Conservation (phyloP, 2,329 filamentous ascomycete genomes). For the Exophiala calicioides region DNA sequence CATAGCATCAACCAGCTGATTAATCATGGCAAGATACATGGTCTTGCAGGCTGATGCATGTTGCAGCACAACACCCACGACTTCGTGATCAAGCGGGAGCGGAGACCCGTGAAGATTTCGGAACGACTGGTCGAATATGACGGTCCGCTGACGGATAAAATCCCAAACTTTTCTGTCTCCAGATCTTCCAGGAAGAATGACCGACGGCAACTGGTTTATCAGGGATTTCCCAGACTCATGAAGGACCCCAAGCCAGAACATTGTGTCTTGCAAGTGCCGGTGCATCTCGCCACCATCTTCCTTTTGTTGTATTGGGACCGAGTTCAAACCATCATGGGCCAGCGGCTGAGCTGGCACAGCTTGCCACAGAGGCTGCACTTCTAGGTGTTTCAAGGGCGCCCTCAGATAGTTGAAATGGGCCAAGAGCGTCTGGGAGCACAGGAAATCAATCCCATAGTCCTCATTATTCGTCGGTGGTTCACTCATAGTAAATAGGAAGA, state of each 20-base stretch:
- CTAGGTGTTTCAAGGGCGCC: neutral
- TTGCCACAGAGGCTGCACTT: neutral
- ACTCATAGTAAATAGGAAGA: conserved; percentile 4
- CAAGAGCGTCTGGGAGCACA: conserved; percentile 10
- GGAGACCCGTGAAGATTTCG: conserved; percentile 2
- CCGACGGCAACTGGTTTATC: neutral
- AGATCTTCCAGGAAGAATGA: conserved; percentile 1
- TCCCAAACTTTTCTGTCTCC: conserved; percentile 13
- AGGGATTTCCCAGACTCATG: conserved; percentile 5
- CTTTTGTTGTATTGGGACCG: neutral
- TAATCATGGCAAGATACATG: conserved; percentile 11
- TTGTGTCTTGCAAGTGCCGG: conserved; percentile 3
- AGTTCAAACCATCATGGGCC: neutral
- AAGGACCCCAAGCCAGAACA: conserved; percentile 13
- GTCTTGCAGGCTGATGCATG: conserved; percentile 17
- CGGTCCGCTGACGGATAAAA: conserved; percentile 18
- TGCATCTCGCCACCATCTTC: neutral
- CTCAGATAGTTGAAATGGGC: neutral
- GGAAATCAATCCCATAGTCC: conserved; percentile 2
- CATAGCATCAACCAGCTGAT: conserved; percentile 3
- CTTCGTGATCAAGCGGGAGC: conserved; percentile 7
- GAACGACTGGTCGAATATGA: conserved; percentile 17
- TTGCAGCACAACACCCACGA: conserved; percentile 10
- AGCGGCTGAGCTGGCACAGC: neutral
- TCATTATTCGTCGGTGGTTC: conserved; percentile 7